Conservation (phyloP, 169 alveolate genomes). For the Eimeria tenella region DNA sequence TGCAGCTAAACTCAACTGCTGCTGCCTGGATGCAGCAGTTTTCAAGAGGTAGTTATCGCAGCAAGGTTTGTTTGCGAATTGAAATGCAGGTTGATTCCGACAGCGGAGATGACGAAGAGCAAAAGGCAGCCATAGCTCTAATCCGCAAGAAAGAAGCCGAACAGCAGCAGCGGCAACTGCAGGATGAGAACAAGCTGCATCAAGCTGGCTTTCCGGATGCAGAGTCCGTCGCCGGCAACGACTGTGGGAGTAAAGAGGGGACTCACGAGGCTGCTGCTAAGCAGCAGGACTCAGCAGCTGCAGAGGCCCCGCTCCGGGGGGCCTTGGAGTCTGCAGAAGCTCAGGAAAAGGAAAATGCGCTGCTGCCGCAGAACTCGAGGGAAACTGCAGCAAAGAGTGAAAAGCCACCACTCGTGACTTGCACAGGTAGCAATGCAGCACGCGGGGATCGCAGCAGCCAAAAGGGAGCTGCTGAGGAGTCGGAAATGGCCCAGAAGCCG, state of each 20-base stretch:
- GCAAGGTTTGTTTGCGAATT: neutral
- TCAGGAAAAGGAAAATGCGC: neutral
- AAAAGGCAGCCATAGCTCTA: neutral
- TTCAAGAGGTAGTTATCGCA: neutral
- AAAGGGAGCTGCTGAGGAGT: neutral
- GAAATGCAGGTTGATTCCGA: constrained; percentile 17
- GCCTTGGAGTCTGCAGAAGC: neutral
- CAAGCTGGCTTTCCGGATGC: neutral
- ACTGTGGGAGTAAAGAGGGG: too few species aligned
- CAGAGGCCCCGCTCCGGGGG: neutral
- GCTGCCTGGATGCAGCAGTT: neutral
- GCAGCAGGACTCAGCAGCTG: neutral
- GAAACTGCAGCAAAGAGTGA: neutral
- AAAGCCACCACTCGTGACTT: too few species aligned
- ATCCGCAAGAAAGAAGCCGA: neutral
- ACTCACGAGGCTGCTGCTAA: too few species aligned
- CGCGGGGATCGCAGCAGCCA: neutral
- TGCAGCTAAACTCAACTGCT: neutral
- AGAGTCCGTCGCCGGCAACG: neutral
- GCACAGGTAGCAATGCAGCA: neutral
- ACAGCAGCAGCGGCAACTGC: constrained; percentile 5
- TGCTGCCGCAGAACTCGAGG: neutral
- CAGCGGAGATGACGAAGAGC: constrained; percentile 65
- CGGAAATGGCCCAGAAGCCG: neutral
- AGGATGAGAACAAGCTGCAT: neutral